Evolutionary conservation across 768 basidiomycete genomes (phyloP), one percentile per base, ranked within the genome.

Genomic region (Boletus huronensis): DNA sequence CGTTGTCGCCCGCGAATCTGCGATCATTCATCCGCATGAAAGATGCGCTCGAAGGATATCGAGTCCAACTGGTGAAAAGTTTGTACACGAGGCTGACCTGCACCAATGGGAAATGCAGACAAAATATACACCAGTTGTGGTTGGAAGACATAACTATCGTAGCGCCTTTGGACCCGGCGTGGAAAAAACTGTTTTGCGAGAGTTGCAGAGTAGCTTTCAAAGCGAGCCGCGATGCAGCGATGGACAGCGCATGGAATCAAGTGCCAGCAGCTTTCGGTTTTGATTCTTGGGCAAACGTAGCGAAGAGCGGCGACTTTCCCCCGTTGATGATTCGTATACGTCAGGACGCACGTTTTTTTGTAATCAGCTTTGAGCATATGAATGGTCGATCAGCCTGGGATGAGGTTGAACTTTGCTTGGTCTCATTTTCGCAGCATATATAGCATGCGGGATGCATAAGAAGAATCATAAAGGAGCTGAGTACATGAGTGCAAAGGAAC

Each of bases 371-470:
- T 34, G 10, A 42, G 29, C 3, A 16, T 25, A 25, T 25, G n/a
- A n/a, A n/a, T n/a, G n/a, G n/a, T n/a, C n/a, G n/a, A n/a, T n/a
- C n/a, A n/a, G n/a, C n/a, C n/a, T n/a, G n/a, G n/a, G n/a, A n/a
- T n/a, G n/a, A n/a, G n/a, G n/a, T 52, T n/a, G n/a, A 5, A 38
- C 31, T 42, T 50, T 35, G 26, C 17, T 34, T 32, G 28, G 28
- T 55, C 44, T 64, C 41, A 45, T 55, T 68, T 57, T 66, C 50
- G 62, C 57, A 53, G 58, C 68, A 69, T 67, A 65, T 50, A 58
- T 58, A 68, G 66, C 58, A 60, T 48, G 61, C 45, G 58, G 54
- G 54, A 60, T 60, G 69, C 68, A 69, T 69, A 64, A 46, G 40
- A 56, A 49, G 39, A 50, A 50, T 50, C 45, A 64, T 56, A 62